Base-by-base conservation (phyloP, 2,329 filamentous ascomycete genomes). In the Diaporthe citrichinensis region DNA sequence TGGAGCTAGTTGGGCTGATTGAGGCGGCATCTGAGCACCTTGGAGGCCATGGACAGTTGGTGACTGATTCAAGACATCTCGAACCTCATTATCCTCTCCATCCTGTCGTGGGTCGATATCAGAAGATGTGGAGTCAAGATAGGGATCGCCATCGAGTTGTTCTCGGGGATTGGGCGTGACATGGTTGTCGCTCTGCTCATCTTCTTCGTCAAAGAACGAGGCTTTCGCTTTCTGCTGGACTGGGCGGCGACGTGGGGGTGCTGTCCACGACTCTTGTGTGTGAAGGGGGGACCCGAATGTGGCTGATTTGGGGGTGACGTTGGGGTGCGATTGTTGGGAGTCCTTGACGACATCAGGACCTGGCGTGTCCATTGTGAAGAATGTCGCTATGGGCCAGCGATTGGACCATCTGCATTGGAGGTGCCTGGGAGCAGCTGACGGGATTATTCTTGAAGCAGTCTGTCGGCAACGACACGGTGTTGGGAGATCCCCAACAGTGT, bases 141-240 rank as follows among this genome's bases (percentile, higher is more conserved):
- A 3, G 1, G 2, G 5, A 3, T 3, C 12, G 8, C n/a, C 17
- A 20, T 28, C 34, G 9, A 20, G 31, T 23, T n/a, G 65, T 4
- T 55, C 34, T 55, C 3, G 46, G 6, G 14, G 7, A 6, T 20
- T 20, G 34, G 31, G 15, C 14, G 14, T 12, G 14, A 14, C 8
- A 20, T 41, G 8, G 4, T 23, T 36, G 2, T 36, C 23, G 2
- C 9, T 17, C 39, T n/a, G 36, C 6, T 65, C 28, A 3, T 51
- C 36, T 10, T 49, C 17, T 17, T 41, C 62, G 4, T 55, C 6
- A 55, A 74, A 51, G 46, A 62, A 76, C 0, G 74, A 67, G 12
- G 72, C 34, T 15, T 76, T 76, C 15, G 74, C 65, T 39, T 67
- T 67, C 49, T 67, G 74, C 9, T 31, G 58, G 10, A n/a, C 28